Evolutionary conservation across 352 stramenopile species (phyloP), one percentile per base, ranked within the genome.

Genomic region (Phytophthora uliginosa): DNA sequence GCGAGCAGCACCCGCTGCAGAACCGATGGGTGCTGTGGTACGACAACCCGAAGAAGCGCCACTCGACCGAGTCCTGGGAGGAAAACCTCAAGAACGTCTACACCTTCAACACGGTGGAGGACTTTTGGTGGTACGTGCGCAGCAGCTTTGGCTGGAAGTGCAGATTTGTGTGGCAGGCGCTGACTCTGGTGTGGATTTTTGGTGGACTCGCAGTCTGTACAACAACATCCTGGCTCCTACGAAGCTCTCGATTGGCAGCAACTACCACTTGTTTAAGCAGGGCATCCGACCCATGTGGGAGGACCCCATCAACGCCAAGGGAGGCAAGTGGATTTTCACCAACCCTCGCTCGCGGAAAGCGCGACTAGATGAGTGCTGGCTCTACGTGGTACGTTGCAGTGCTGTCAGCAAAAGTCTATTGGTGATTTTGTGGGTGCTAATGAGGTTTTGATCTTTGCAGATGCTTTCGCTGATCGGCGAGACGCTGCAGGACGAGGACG

Each of bases 181-280:
- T 70, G 51, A 72, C 50, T 24, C 45, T 52, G 15, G 12, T 45
- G 26, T 56, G 20, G 50, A n/a, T 38, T 61, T 7, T 64, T 15
- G 34, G 28, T 33, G 53, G 36, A 40, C 40, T 7, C 53, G 38
- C 61, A 94, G 89, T 67, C 68, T 96, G 54, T 98, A 98, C 86
- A 99, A 99, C 89, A 98, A 99, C 82, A 86, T 99, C n/a, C 75
- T 98, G 62, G 84, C 91, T 60, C 88, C 94, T 51, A 97, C 85
- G 52, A 90, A 97, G 74, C 85, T 99, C 38, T 82, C 90, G 52
- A 82, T 95, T 15, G 91, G 93, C 74, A 98, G 92, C 75, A 99
- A 99, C 89, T 99, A 99, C 82, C 97, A 99, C 77, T 85, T 99
- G 69, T 99, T 99, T 78, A 98, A 98, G 78, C 86, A 99, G 52